phyloP scores from a whole-genome alignment of 371 early-diverging fungal genomes.

The Syncephalis fuscata region DNA sequence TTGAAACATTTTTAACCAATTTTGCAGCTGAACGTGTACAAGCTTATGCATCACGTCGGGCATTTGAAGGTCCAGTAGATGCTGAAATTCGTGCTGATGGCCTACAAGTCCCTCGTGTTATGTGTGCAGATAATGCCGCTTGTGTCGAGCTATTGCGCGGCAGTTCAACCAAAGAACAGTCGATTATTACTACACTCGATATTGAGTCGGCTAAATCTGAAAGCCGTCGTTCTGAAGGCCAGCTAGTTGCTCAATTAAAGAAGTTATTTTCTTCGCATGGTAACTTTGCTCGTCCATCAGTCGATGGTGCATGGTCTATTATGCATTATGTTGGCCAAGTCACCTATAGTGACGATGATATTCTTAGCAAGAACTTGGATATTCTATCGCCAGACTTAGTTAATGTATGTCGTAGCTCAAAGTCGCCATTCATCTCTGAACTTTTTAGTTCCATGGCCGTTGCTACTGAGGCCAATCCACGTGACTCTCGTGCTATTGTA shows the following conservation, averaged over 20 bases:
- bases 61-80: slow-evolving; percentile 40
- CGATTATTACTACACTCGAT: background rate
- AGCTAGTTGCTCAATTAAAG: slow-evolving; percentile 18
- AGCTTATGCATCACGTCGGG: slow-evolving; percentile 42
- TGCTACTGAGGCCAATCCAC: slow-evolving; percentile 66
- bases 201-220: slow-evolving; percentile 14
- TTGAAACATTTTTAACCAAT: slow-evolving; percentile 62
- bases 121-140: slow-evolving; percentile 28
- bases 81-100: slow-evolving; percentile 35
- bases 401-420: slow-evolving; percentile 53
- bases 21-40: slow-evolving; percentile 69
- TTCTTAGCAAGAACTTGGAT: slow-evolving; percentile 52
- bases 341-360: slow-evolving; percentile 50
- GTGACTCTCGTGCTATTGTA: slow-evolving; percentile 51
- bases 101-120: slow-evolving; percentile 18
- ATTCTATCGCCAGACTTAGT: slow-evolving; percentile 70
- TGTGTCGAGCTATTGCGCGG: slow-evolving; percentile 30
- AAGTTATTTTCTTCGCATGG: slow-evolving; percentile 19
- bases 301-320: slow-evolving; percentile 43
- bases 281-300: slow-evolving; percentile 20
- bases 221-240: slow-evolving; percentile 16
- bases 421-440: slow-evolving; percentile 49
- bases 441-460: slow-evolving; percentile 66
- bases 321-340: slow-evolving; percentile 61
- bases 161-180: background rate